These are phyloP conservation scores for Laguncularia racemosa DNA, from an alignment of 345 rosid genomes.

Conservation along the genomic window DNA sequence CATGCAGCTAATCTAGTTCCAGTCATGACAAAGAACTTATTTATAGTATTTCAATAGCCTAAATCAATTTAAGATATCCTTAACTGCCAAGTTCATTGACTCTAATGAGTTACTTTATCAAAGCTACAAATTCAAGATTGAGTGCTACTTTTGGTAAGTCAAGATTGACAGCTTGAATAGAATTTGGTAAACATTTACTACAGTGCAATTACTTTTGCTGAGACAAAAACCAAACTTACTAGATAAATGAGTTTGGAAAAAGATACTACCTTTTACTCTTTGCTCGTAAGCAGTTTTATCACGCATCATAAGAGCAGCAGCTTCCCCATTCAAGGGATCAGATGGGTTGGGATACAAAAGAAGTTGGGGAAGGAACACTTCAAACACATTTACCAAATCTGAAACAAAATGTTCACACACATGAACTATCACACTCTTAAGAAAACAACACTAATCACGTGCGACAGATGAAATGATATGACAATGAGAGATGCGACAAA, in stretches of 20 bases:
- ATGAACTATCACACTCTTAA: constrained; percentile 2
- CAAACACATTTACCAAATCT: constrained; percentile 96
- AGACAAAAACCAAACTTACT: neutral
- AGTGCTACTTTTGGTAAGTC: no score
- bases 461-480: neutral
- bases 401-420: constrained; percentile 13
- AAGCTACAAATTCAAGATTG: no score
- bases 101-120: no score
- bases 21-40: no score
- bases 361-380: constrained; percentile 96
- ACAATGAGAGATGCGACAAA: no score
- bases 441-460: constrained; percentile 3
- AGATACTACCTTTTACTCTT: constrained; percentile 67
- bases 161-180: no score
- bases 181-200: no score
- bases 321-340: constrained; percentile 95
- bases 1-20: no score
- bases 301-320: constrained; percentile 95
- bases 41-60: no score
- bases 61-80: no score
- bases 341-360: constrained; percentile 96
- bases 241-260: neutral
- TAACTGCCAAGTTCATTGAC: no score
- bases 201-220: neutral
- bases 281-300: constrained; percentile 76